Percentiles rank a stretch among this genome's conserved stretches.
These are phyloP conservation scores for Beauveria bassiana DNA, from an alignment of 2,329 filamentous ascomycete genomes.

Conservation along the genomic window DNA sequence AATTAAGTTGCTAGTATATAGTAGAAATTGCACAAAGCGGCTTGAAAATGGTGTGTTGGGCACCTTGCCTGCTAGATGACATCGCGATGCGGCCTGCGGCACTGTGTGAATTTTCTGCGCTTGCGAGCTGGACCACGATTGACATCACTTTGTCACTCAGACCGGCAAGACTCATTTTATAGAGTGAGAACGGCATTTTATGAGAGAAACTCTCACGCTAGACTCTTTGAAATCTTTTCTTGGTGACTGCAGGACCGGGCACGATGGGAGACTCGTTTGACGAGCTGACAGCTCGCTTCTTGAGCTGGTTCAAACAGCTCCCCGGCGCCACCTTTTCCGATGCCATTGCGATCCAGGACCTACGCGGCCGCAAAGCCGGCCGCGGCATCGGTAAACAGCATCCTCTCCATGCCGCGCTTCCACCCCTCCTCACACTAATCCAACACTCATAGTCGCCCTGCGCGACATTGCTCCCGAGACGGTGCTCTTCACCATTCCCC, in stretches of 20 bases:
- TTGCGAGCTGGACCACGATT: neutral
- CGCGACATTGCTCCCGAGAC: slow-evolving; percentile 65
- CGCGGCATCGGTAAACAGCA: slow-evolving; percentile 44
- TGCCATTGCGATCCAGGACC: slow-evolving; percentile 43
- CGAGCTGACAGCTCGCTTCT: slow-evolving; percentile 36
- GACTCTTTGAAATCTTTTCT: neutral
- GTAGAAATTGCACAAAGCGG: too few relatives aligned
- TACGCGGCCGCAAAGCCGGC: slow-evolving; percentile 42
- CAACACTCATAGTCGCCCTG: slow-evolving; percentile 51
- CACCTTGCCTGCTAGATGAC: too few relatives aligned
- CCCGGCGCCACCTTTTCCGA: slow-evolving; percentile 47
- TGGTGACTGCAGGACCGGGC: neutral
- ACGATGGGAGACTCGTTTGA: slow-evolving; percentile 37
- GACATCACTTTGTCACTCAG: neutral
- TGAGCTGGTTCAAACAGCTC: slow-evolving; percentile 45
- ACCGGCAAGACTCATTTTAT: neutral
- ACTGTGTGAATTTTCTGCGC: slow-evolving; percentile 7
- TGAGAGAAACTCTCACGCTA: neutral
- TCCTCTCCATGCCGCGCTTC: neutral
- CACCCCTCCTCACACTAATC: neutral
- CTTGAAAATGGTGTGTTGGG: too few relatives aligned
- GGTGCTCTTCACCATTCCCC: slow-evolving; percentile 72
- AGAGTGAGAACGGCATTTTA: neutral
- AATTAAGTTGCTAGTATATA: too few relatives aligned
- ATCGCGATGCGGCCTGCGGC: neutral